Percentiles rank a stretch among this genome's conserved stretches.
Evolutionary conservation across 2,329 filamentous ascomycete genomes (phyloP).

Genomic region (Neofusicoccum parvum): DNA sequence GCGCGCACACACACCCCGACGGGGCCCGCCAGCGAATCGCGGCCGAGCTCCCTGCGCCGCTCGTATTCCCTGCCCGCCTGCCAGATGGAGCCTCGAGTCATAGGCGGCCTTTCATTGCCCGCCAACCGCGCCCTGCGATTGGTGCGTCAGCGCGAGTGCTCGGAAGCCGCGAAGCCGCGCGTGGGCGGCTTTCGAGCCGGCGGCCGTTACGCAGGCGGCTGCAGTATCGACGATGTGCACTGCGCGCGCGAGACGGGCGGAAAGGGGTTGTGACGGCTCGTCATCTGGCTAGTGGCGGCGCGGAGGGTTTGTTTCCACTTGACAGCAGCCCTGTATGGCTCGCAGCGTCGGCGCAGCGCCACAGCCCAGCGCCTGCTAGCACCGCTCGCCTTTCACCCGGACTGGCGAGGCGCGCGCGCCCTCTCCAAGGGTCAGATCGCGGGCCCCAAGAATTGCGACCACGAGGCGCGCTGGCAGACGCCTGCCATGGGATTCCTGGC

Average conservation of each 20-base stretch:
- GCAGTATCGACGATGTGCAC: background rate
- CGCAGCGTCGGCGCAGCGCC: background rate
- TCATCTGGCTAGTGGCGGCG: background rate
- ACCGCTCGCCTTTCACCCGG: background rate
- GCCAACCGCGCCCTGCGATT: background rate
- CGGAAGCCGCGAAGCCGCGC: background rate
- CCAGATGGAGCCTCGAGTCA: background rate
- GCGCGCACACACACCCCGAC: background rate
- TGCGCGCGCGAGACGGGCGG: background rate
- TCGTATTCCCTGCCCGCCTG: conserved; percentile 9
- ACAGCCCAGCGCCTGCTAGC: background rate
- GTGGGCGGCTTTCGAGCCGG: conserved; percentile 12
- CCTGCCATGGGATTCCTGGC: conserved; percentile 7
- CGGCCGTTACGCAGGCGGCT: conserved; percentile 3
- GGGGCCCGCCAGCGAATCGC: conserved; percentile 9
- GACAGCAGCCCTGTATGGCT: background rate
- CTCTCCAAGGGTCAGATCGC: background rate
- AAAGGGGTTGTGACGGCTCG: background rate
- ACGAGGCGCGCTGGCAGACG: background rate
- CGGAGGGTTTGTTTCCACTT: conserved; percentile 2
- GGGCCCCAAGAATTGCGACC: conserved; percentile 1
- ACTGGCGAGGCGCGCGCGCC: background rate
- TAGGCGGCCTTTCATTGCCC: background rate
- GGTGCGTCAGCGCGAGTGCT: background rate
- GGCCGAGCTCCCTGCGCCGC: background rate